Conservation (phyloP, 805 yeast species). For the Crinitomyces ghanaensis region DNA sequence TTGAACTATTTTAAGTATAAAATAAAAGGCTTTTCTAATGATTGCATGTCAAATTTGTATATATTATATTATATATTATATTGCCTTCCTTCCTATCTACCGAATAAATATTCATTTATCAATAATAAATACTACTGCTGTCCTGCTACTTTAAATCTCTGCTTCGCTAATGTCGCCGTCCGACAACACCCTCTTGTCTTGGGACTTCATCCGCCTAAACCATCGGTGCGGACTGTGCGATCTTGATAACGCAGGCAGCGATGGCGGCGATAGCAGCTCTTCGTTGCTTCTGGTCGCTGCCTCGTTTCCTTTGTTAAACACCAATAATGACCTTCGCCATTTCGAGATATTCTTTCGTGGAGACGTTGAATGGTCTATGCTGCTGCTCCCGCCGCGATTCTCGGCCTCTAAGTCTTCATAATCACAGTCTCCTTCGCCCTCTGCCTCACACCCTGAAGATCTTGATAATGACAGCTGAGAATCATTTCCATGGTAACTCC, state of each 20-base stretch:
- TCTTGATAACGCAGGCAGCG: constrained; percentile 1
- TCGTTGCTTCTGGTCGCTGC: not conserved
- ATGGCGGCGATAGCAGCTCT: constrained; percentile 11
- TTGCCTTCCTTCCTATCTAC: no score
- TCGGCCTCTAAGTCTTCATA: constrained; percentile 3
- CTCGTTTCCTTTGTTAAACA: constrained; percentile 7
- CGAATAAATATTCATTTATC: no score
- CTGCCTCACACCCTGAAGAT: constrained; percentile 10
- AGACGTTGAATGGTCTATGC: constrained; percentile 5
- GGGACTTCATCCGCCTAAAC: constrained; percentile 8
- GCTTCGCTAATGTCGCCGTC: not conserved
- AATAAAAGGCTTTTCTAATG: no score
- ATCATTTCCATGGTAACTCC: constrained; percentile 9
- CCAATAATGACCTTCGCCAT: constrained; percentile 17
- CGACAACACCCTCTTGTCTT: not conserved
- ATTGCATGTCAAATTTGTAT: no score
- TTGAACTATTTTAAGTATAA: no score
- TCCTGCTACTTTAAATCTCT: not conserved
- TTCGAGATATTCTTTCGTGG: constrained; percentile 12
- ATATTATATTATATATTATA: no score
- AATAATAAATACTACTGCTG: not conserved
- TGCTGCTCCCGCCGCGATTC: constrained; percentile 2
- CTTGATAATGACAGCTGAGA: constrained; percentile 13
- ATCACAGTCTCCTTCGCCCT: constrained; percentile 7
- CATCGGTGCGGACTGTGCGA: constrained; percentile 9